A percentile compares a stretch with the other conserved stretches of the same genome.
These are phyloP conservation scores for Albatrellus sp. DNA, from an alignment of 1,284 basidiomycete genomes.

Conservation along the genomic window DNA sequence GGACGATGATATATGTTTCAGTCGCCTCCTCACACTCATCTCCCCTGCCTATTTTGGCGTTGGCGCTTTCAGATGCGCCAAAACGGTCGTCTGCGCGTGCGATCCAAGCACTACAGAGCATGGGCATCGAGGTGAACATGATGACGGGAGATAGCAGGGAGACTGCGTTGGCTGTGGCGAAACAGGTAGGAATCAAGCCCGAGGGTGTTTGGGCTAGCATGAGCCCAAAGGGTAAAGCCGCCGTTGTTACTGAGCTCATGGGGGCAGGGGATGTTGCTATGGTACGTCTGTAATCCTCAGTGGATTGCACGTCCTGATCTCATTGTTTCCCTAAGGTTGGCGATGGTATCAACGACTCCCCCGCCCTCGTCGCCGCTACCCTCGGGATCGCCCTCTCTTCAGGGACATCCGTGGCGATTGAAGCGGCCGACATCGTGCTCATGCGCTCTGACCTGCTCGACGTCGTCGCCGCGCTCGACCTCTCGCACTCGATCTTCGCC, in stretches of 20 bases:
- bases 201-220: slow-evolving; percentile 81
- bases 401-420: slow-evolving; percentile 93
- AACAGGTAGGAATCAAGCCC: slow-evolving; percentile 72
- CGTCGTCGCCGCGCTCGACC: slow-evolving; percentile 90
- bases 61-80: slow-evolving; percentile 77
- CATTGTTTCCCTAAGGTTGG: slow-evolving; percentile 55
- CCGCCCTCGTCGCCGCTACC: slow-evolving; percentile 88
- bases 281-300: slow-evolving; percentile 34
- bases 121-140: slow-evolving; percentile 87
- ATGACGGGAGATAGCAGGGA: slow-evolving; percentile 81
- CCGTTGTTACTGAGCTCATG: slow-evolving; percentile 70
- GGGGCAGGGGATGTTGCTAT: slow-evolving; percentile 74
- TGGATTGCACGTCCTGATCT: background rate
- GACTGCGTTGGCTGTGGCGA: slow-evolving; percentile 79
- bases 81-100: slow-evolving; percentile 77
- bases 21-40: slow-evolving; percentile 26
- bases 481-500: slow-evolving; percentile 80
- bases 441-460: slow-evolving; percentile 95
- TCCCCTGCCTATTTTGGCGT: slow-evolving; percentile 22
- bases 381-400: slow-evolving; percentile 94
- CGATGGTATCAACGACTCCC: slow-evolving; percentile 98
- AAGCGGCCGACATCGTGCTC: slow-evolving; percentile 95
- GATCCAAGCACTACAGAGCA: slow-evolving; percentile 62
- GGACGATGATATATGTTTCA: slow-evolving; percentile 78
- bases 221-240: slow-evolving; percentile 88